Evolutionary conservation across 371 early-diverging fungal species (phyloP), one percentile per base, ranked within the genome.

Genomic region (Circinella umbellata): DNA sequence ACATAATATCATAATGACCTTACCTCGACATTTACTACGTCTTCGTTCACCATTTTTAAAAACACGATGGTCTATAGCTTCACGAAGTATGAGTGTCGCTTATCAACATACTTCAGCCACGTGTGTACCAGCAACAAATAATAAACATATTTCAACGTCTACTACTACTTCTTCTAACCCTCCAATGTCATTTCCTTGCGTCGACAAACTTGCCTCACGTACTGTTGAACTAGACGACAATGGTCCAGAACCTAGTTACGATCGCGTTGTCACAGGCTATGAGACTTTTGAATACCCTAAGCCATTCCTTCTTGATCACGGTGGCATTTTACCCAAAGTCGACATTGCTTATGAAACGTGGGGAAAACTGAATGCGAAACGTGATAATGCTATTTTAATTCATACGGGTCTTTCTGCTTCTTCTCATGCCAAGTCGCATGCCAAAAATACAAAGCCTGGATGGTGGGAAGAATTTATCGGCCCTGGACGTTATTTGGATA

Each of bases 401-500:
- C 94, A 94, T 76, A 95, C 95, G 20, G 96, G 98, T 35, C 82
- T 94, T 38, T 94, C 94, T 14, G 94, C 90, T 17, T 91, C 90
- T 60, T 91, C 91, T 5, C 95, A 95, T 66, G 95, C 95, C 46
- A 91, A 88, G 69, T 93, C 93, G 61, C 93, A 94, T 66, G 84
- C 78, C 34, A 83, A 82, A 35, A 96, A 97, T 77, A 76, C 71
- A n/a, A 83, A 86, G 15, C 89, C 92, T 4, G 98, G 98, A 35
- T 98, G 98, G 98, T 98, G 98, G 98, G 97, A 98, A 74, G 90
- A 91, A 73, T 98, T 98, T 71, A 98, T 98, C 64, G 98, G 95
- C 0, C 92, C 94, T 11, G 94, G 94, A 8, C 70, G 84, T 35
- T 85, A 92, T 11, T 88, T 95, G 46, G 95, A 95, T 72, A 95